Conservation (phyloP, 352 stramenopile genomes). For the Blastocystis sp. region DNA sequence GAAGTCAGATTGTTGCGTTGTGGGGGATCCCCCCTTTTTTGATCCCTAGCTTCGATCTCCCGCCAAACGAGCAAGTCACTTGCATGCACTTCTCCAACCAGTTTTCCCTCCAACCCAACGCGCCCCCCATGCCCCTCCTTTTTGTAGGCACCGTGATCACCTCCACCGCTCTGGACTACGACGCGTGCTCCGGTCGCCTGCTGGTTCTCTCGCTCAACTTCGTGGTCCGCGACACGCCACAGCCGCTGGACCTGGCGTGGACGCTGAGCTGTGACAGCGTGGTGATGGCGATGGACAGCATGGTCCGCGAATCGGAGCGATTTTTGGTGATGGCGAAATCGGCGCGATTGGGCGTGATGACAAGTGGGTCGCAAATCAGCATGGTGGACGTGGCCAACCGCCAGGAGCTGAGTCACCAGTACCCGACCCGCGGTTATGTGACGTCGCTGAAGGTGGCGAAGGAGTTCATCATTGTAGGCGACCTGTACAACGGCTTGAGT, state of each 20-base stretch:
- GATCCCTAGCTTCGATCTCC: conserved; percentile 13
- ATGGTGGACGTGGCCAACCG: conserved; percentile 27
- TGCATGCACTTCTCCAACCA: conserved; percentile 24
- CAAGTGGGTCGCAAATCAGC: conserved; percentile 10
- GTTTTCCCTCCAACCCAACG: not conserved
- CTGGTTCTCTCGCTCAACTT: conserved; percentile 14
- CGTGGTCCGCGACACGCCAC: not conserved
- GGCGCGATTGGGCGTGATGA: not conserved
- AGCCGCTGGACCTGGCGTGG: not conserved
- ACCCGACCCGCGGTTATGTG: conserved; percentile 37
- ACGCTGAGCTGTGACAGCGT: not conserved
- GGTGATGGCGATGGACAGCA: conserved; percentile 40
- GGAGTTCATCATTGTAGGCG: conserved; percentile 20
- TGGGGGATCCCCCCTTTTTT: not conserved
- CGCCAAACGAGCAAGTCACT: conserved; percentile 33
- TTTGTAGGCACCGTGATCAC: conserved; percentile 1
- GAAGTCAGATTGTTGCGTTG: not conserved
- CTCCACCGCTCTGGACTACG: not conserved
- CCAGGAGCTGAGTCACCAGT: conserved; percentile 6
- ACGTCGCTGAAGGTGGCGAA: conserved; percentile 7
- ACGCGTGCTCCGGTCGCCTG: conserved; percentile 2
- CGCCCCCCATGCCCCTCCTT: not conserved
- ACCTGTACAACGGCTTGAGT: conserved; percentile 16
- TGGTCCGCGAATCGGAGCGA: not conserved
- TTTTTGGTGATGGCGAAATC: conserved; percentile 41